Evolutionary conservation across 78 protist species (phyloP).

Genomic region (Corallochytrium limacisporum): DNA sequence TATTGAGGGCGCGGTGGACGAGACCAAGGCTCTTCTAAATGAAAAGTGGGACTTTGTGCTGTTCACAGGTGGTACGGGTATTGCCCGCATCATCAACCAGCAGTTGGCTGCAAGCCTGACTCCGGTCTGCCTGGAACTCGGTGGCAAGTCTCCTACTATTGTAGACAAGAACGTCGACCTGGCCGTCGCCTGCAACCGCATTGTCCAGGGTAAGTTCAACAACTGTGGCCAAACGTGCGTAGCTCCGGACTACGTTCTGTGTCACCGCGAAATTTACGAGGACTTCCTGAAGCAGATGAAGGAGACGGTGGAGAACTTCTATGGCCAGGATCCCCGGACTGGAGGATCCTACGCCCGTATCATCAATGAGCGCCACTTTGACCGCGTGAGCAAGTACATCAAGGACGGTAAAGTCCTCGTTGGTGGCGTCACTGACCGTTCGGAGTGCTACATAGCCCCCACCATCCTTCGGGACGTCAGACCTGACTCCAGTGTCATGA

Average conservation of each 20-base stretch:
- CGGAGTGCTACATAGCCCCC: slow-evolving; percentile 2
- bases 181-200: neutral
- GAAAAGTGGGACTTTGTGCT: slow-evolving; percentile 25
- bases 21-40: slow-evolving; percentile 14
- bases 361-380: neutral
- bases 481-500: neutral
- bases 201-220: neutral
- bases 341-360: neutral
- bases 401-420: neutral
- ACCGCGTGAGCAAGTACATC: neutral
- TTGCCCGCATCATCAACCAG: slow-evolving; percentile 13
- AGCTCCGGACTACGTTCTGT: slow-evolving; percentile 54
- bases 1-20: slow-evolving; percentile 21
- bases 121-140: slow-evolving; percentile 57
- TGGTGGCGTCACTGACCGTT: neutral
- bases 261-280: neutral
- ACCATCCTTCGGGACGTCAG: neutral
- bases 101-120: slow-evolving; percentile 37
- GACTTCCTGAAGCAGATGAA: neutral
- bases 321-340: neutral
- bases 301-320: neutral
- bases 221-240: slow-evolving; percentile 55
- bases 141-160: slow-evolving; percentile 47
- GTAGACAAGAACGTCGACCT: neutral
- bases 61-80: slow-evolving; percentile 50